Evolutionary conservation across 129 eudicot genomes (phyloP).

Genomic region (Centaurea solstitialis): DNA sequence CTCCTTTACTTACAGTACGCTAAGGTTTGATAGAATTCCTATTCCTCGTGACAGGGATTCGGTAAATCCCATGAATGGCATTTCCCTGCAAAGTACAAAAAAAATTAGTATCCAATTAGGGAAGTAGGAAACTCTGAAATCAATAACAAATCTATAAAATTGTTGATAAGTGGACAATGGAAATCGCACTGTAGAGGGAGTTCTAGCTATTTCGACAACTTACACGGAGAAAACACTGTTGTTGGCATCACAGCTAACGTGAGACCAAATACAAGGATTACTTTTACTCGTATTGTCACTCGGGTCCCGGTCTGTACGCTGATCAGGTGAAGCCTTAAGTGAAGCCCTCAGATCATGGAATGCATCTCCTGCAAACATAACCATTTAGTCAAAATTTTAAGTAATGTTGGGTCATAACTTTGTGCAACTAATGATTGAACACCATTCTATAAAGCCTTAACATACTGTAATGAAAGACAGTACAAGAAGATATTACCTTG

Average conservation of each 20-base stretch:
- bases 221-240: conserved; percentile 60
- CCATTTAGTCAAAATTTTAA: conserved; percentile 4
- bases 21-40: conserved; percentile 52
- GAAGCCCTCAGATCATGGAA: conserved; percentile 64
- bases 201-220: conserved; percentile 13
- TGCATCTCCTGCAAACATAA: conserved; percentile 69
- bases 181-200: too few species aligned
- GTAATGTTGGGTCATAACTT: background rate
- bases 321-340: conserved; percentile 70
- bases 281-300: too few species aligned
- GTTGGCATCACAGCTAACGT: conserved; percentile 61
- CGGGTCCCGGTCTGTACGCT: conserved; percentile 80
- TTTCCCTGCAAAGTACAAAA: conserved; percentile 49
- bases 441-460: background rate
- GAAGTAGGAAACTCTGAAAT: background rate
- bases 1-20: conserved; percentile 58
- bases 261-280: conserved; percentile 91
- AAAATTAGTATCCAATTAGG: background rate
- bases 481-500: conserved; percentile 55
- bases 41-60: conserved; percentile 66
- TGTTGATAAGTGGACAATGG: background rate
- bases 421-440: background rate
- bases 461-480: background rate
- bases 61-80: conserved; percentile 80
- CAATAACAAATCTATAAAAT: background rate